Evolutionary conservation across 2,329 filamentous ascomycete genomes (phyloP).

Genomic region (Scedosporium dehoogii): DNA sequence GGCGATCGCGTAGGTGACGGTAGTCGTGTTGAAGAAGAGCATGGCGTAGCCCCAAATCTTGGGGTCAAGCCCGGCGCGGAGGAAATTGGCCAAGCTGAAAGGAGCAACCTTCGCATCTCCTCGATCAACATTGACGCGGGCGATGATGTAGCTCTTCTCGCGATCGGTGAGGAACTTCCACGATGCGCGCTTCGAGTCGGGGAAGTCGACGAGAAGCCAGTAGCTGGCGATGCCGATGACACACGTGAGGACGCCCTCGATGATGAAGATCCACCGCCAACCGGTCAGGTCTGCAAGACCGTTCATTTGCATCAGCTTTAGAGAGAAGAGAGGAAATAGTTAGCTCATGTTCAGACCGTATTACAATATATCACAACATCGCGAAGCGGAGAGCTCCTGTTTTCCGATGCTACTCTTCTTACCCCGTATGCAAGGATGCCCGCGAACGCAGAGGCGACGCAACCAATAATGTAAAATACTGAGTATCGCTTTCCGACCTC

Average conservation of each 20-base stretch:
- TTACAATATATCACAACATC: too few species aligned
- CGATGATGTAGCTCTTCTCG: conserved; percentile 43
- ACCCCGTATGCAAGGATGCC: conserved; percentile 63
- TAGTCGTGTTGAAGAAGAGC: conserved; percentile 57
- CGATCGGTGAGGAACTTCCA: conserved; percentile 42
- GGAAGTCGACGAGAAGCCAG: conserved; percentile 54
- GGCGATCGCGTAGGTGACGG: conserved; percentile 63
- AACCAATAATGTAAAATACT: conserved; percentile 59
- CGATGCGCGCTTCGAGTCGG: conserved; percentile 40
- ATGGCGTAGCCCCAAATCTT: conserved; percentile 54
- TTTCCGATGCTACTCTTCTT: conserved; percentile 13
- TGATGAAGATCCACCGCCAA: conserved; percentile 61
- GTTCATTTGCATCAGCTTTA: conserved; percentile 49
- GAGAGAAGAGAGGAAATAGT: conserved; percentile 14
- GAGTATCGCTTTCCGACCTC: conserved; percentile 63
- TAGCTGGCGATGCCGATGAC: conserved; percentile 38
- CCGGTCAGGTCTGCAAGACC: conserved; percentile 44
- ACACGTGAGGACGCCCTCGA: conserved; percentile 44
- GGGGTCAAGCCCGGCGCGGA: conserved; percentile 37
- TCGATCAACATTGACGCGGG: conserved; percentile 46
- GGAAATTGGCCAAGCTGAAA: conserved; percentile 38
- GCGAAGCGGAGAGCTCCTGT: conserved; percentile 8
- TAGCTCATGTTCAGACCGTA: background rate
- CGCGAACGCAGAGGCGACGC: conserved; percentile 53
- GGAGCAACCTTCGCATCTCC: conserved; percentile 44